Percentiles rank a stretch among this genome's conserved stretches.
phyloP scores from a whole-genome alignment of 2,329 filamentous ascomycete genomes.

The Sclerotinia borealis region DNA sequence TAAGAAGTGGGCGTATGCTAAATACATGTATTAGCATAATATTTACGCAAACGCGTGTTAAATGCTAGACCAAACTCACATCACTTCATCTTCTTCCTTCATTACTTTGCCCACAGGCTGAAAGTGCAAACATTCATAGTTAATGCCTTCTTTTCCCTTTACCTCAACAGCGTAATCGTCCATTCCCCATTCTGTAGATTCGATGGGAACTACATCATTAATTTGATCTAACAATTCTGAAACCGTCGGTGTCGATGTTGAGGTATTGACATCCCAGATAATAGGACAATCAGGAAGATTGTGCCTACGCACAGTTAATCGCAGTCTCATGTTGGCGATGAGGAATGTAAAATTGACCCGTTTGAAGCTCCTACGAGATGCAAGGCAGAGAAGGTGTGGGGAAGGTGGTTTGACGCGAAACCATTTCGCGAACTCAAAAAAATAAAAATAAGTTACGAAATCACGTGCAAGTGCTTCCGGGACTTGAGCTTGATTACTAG shows the following conservation, averaged over 20 bases:
- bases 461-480: neutral
- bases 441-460: neutral
- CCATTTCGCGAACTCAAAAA: neutral
- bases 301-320: conserved; percentile 66
- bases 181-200: conserved; percentile 73
- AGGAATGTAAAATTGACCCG: conserved; percentile 9
- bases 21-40: conserved; percentile 6
- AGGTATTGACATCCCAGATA: conserved; percentile 57
- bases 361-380: neutral
- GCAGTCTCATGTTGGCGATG: conserved; percentile 56
- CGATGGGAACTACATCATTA: conserved; percentile 75
- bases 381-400: neutral
- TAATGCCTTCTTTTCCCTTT: conserved; percentile 43
- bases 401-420: conserved; percentile 2
- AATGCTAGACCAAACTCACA: conserved; percentile 46
- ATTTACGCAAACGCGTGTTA: neutral
- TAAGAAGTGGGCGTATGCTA: conserved; percentile 73
- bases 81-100: conserved; percentile 76
- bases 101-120: conserved; percentile 63
- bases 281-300: conserved; percentile 65
- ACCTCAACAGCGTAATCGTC: conserved; percentile 88
- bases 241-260: conserved; percentile 54
- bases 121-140: conserved; percentile 86
- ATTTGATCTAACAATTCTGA: conserved; percentile 71
- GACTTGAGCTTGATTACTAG: neutral